phyloP scores from a whole-genome alignment of 495 filamentous ascomycete genomes.

The Cladorrhinum samala region DNA sequence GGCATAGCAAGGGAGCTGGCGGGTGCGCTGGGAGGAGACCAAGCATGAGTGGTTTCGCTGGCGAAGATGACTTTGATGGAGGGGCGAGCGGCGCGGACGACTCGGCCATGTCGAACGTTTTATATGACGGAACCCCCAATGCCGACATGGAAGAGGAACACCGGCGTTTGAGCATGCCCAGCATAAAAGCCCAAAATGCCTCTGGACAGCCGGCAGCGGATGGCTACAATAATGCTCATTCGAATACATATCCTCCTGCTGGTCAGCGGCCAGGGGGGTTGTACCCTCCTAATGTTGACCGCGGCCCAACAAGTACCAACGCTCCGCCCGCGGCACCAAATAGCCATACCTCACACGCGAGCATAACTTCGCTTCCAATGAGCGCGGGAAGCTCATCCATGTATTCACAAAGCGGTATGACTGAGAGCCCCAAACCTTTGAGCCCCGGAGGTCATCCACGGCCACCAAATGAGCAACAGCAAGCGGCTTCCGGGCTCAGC shows the following conservation, averaged over 20 bases:
- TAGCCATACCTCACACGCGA: slow-evolving; percentile 42
- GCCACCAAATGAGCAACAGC: slow-evolving; percentile 24
- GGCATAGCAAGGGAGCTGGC: slow-evolving; percentile 92
- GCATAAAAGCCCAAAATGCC: slow-evolving; percentile 64
- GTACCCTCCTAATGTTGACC: slow-evolving; percentile 54
- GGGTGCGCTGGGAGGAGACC: slow-evolving; percentile 87
- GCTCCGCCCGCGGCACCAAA: slow-evolving; percentile 38
- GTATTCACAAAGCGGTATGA: slow-evolving; percentile 66
- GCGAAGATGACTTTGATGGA: slow-evolving; percentile 65
- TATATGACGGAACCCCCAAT: slow-evolving; percentile 57
- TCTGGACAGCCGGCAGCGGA: slow-evolving; percentile 43
- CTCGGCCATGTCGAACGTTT: slow-evolving; percentile 71
- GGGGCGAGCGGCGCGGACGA: slow-evolving; percentile 53
- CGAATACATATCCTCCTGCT: slow-evolving; percentile 74
- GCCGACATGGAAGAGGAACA: slow-evolving; percentile 46
- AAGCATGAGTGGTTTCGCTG: slow-evolving; percentile 78
- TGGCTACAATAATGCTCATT: slow-evolving; percentile 34
- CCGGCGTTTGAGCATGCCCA: slow-evolving; percentile 57
- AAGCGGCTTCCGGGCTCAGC: slow-evolving; percentile 29
- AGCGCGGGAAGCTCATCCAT: slow-evolving; percentile 50
- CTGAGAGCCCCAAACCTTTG: slow-evolving; percentile 80
- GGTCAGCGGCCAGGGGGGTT: slow-evolving; percentile 47
- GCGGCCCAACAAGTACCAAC: slow-evolving; percentile 48
- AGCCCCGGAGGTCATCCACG: slow-evolving; percentile 63
- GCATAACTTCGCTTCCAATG: slow-evolving; percentile 42